A percentile compares a stretch with the other conserved stretches of the same genome.
Evolutionary conservation across 2,329 filamentous ascomycete species (phyloP).

Genomic region (Aspergillus candidus): DNA sequence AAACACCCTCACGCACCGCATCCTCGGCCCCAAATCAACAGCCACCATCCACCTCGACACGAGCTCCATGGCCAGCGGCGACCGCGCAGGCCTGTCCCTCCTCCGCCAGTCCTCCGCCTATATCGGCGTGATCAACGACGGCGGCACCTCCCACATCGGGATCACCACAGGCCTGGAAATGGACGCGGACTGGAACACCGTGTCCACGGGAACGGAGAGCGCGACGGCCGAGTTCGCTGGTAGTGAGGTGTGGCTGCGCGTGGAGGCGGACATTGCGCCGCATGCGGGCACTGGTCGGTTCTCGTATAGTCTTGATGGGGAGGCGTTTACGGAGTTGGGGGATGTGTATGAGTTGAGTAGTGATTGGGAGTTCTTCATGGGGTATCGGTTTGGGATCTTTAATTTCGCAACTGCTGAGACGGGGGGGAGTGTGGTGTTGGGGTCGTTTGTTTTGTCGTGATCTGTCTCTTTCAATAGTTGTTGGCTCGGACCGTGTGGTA

Average conservation of each 20-base stretch:
- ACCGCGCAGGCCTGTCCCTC: conserved; percentile 47
- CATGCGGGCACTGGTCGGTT: conserved; percentile 29
- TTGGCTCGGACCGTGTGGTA: no score
- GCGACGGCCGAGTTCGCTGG: conserved; percentile 13
- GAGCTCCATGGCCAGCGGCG: conserved; percentile 46
- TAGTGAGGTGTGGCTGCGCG: conserved; percentile 33
- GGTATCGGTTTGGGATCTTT: conserved; percentile 47
- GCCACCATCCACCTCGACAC: conserved; percentile 50
- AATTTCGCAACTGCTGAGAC: conserved; percentile 44
- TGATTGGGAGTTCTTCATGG: conserved; percentile 46
- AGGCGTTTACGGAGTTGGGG: conserved; percentile 32
- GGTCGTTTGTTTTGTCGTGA: conserved; percentile 4
- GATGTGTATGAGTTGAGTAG: conserved; percentile 33
- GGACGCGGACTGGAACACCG: conserved; percentile 29
- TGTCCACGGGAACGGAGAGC: conserved; percentile 23
- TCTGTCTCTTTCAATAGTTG: no score
- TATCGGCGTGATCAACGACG: conserved; percentile 45
- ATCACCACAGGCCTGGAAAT: conserved; percentile 37
- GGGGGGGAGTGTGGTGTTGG: conserved; percentile 33
- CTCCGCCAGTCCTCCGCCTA: conserved; percentile 51
- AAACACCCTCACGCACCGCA: conserved; percentile 41
- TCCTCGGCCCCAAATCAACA: conserved; percentile 35
- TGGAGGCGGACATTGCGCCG: conserved; percentile 31
- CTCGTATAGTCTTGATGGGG: conserved; percentile 43
- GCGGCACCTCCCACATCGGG: conserved; percentile 23